Percentiles rank a stretch among this genome's conserved stretches.
These are phyloP conservation scores for Ustilago hordei DNA, from an alignment of 1,284 basidiomycete genomes.

Conservation along the genomic window DNA sequence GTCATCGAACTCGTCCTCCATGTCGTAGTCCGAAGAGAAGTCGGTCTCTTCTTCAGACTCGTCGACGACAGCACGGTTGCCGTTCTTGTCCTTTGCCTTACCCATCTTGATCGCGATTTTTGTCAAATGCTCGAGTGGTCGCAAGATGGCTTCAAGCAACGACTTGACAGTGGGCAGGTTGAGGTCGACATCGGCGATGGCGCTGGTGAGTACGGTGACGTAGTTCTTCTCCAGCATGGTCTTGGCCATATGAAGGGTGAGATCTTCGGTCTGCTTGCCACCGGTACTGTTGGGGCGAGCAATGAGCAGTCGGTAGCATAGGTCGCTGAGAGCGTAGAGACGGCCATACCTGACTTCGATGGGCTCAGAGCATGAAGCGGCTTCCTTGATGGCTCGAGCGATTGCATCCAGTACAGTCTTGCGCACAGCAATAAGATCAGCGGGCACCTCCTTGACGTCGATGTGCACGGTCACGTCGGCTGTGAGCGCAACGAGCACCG, in stretches of 20 bases:
- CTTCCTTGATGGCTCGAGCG: conserved; percentile 87
- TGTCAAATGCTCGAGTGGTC: conserved; percentile 91
- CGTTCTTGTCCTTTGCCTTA: conserved; percentile 71
- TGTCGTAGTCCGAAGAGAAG: conserved; percentile 47
- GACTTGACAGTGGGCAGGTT: conserved; percentile 92
- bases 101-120: conserved; percentile 98
- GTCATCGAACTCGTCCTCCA: conserved; percentile 66
- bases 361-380: conserved; percentile 75
- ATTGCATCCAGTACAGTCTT: conserved; percentile 91
- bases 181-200: conserved; percentile 91
- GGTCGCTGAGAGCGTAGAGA: conserved; percentile 85
- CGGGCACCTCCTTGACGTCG: conserved; percentile 79
- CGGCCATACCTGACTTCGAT: conserved; percentile 87
- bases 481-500: conserved; percentile 89
- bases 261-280: conserved; percentile 75
- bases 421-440: conserved; percentile 82
- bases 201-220: conserved; percentile 86
- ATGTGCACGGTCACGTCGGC: conserved; percentile 78
- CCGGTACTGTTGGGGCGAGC: conserved; percentile 75
- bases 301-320: conserved; percentile 87
- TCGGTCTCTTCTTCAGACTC: conserved; percentile 48
- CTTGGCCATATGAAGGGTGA: conserved; percentile 91
- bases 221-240: conserved; percentile 99
- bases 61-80: conserved; percentile 27
- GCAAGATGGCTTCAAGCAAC: conserved; percentile 85